Evolutionary conservation across 768 basidiomycete genomes (phyloP), one percentile per base, ranked within the genome.

Genomic region (Inosperma sp.): DNA sequence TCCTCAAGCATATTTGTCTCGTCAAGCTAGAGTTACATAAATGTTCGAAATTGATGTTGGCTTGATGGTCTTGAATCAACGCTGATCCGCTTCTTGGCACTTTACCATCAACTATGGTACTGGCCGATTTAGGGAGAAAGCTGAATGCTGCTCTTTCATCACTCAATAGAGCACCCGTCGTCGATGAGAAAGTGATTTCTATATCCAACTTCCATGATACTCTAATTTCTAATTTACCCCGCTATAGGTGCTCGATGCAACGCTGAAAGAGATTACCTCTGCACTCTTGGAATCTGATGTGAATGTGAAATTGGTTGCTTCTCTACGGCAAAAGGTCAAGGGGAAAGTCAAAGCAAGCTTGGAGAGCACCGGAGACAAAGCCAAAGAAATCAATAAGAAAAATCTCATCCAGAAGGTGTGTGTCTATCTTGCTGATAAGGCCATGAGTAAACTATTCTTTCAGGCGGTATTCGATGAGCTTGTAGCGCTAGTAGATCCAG

Each of bases 391-490:
- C 48, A 94, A 89, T 61, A 78, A 86, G 63, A 92, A 90, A 70
- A 83, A 88, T 66, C 71, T 96, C 47, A 81, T 97, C 44, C 96
- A 98, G 67, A 96, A 94, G 78, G 93, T 92, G 54, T 42, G 41
- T n/a, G 4, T 49, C 26, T 23, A 19, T 26, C 40, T 16, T 19
- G 21, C 27, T 33, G 7, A 21, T 25, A 29, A 17, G 19, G 41
- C 14, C 14, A 31, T 41, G 9, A 17, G 26, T 22, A 27, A 34
- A 19, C 23, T 26, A 16, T 52, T 9, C 41, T 56, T 41, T 34
- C 40, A 97, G 94, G 86, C 93, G 10, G 88, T 99, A 26, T 98
- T 93, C 60, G 94, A 98, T 69, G 95, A 99, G 66, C 82, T 99
- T 2, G 96, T 98, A 16, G 77, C 84, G 40, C 73, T 99, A 12